Evolutionary conservation across 1,284 basidiomycete genomes (phyloP), one percentile per base, ranked within the genome.

Genomic region (Pseudozyma flocculosa): DNA sequence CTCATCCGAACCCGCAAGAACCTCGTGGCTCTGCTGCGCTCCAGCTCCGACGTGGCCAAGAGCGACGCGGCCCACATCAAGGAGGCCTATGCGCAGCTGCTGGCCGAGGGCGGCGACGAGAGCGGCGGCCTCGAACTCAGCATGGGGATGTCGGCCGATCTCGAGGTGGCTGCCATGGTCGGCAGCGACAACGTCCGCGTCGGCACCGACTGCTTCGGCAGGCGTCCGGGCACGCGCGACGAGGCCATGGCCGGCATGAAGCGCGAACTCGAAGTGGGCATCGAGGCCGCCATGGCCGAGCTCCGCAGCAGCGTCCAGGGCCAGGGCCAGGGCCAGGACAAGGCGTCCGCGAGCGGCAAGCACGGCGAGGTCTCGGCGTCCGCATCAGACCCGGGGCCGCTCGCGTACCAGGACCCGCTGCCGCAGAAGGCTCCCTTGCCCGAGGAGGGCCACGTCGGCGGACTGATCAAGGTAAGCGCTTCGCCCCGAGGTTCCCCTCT

Each of bases 91-190:
- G 40, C 40, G 5, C 48, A 53, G 4, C 40, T 65, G 26, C 50
- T 73, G 15, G 19, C n/a, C 17, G 61, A 61, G 11, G 61, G 59
- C 8, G 62, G 50, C 26, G 60, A 70, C 19, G 77, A 75, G 9
- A 79, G 81, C 43, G 84, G 86, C 4, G 81, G 80, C 48, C 78
- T 97, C 56, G 76, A 92, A 73, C 78, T 98, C 75, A 94, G 91
- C 73, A 97, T 97, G 93, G 94, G 94, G 19, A 98, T 98, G 94
- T 94, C 91, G 50, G 88, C 87, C 52, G 94, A 98, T 72, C 95
- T 94, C 76, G 89, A 88, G 72, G 85, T 87, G 39, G 94, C 94
- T 1, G 80, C 95, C 54, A 83, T 82, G 76, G 85, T 87, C 17
- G 94, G 92, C 0, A 89, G 90, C 72, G 86, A 89, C 71, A 86